Base-by-base conservation (phyloP, 345 rosid genomes). In the Luvunga scandens region DNA sequence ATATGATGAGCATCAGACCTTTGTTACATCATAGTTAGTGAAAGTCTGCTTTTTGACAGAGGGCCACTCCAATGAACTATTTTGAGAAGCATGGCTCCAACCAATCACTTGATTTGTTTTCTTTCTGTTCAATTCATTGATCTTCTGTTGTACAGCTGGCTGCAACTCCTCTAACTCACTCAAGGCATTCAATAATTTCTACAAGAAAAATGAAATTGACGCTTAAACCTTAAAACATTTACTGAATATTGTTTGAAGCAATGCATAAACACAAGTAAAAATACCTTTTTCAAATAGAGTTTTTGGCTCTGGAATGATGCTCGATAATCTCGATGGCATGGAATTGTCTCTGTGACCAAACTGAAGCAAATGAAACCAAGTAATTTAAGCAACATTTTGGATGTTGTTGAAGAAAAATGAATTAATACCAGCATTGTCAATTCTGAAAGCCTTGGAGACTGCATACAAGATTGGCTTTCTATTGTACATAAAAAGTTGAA, bases 271-370 rank as follows among this genome's bases (percentile, higher is more conserved):
- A 5, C 57, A 25, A 33, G 50, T 10, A 81, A 3, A 3, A 66
- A 48, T 84, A 91, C 98, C 94, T 86, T 90, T 87, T 83, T 93
- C 81, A 91, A 79, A 78, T 83, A 86, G 73, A 80, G 73, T 61
- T 88, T 96, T 69, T 89, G 83, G 81, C 79, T 87, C 77, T 81
- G 85, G 7, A 69, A 56, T 74, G 92, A 85, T 42, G 83, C 66
- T 83, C 88, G 80, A 79, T 91, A 93, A 56, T 92, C 98, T 81
- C 91, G 95, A 85, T 96, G 99, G 60, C 83, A 72, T 4, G 99
- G 99, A 82, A 96, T 93, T 62, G 99, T 96, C 90, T 96, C 99
- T 10, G 90, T 83, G 65, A 89, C 97, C 94, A 96, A 87, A 83
- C 99, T 96, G 88, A 80, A 84, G 79, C 76, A 81, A 80, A 74